Conservation (phyloP, 2,329 filamentous ascomycete species). For the Pyricularia sp. region DNA sequence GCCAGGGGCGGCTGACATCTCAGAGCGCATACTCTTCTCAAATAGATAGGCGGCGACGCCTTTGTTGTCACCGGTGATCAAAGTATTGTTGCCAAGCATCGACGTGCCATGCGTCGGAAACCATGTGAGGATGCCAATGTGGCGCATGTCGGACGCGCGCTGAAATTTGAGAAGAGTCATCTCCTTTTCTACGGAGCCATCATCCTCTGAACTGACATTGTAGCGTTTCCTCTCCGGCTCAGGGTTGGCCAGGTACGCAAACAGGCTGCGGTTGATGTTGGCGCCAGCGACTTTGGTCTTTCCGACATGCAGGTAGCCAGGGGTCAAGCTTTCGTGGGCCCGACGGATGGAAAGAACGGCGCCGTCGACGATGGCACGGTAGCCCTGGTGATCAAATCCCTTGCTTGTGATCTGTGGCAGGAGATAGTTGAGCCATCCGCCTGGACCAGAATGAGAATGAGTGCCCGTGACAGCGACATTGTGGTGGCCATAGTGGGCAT, state of each 20-base stretch:
- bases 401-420: constrained; percentile 78
- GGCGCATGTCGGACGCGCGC: constrained; percentile 55
- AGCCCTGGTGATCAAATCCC: constrained; percentile 76
- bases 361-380: constrained; percentile 75
- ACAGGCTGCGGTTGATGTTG: constrained; percentile 76
- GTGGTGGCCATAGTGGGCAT: constrained; percentile 55
- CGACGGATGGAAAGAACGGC: constrained; percentile 65
- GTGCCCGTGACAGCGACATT: constrained; percentile 87
- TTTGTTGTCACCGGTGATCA: constrained; percentile 86
- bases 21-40: constrained; percentile 51
- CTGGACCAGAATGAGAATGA: constrained; percentile 80
- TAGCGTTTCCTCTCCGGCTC: constrained; percentile 58
- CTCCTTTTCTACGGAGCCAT: constrained; percentile 49
- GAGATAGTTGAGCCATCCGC: constrained; percentile 85
- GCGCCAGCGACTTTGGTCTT: constrained; percentile 48
- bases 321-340: constrained; percentile 47
- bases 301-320: constrained; percentile 56
- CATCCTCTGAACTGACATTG: constrained; percentile 23
- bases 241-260: constrained; percentile 74
- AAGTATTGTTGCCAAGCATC: constrained; percentile 78
- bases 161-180: constrained; percentile 68
- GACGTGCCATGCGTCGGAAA: constrained; percentile 86
- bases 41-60: constrained; percentile 76
- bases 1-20: constrained; percentile 39
- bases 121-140: constrained; percentile 75